Evolutionary conservation across 1,139 yeast genomes (phyloP), one percentile per base, ranked within the genome.

Genomic region (Debaryomyces subglobosus): DNA sequence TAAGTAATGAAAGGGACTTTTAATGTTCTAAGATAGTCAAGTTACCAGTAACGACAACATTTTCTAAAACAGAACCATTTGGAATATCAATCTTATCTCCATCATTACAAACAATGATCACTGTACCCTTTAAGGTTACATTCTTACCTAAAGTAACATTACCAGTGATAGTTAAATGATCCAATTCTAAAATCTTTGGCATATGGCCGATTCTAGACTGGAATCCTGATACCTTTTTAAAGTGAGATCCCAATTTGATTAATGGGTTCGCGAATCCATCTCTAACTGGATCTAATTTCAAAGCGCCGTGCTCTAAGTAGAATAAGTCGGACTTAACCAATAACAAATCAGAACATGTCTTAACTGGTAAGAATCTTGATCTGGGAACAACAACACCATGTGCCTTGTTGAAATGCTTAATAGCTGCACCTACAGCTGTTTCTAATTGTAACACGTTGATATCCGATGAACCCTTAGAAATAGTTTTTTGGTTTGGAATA

Each of bases 361-460:
- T 94, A 61, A 94, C 99, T 18, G 99, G 99, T 75, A 95, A 82
- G 81, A 94, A 94, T 68, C 99, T 86, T 40, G 97, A 82, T 76
- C 99, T 89, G 70, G 99, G 98, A 32, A 94, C 99, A 62, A 91
- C 96, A 61, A 94, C 96, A 72, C 99, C 99, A 64, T 91, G 97
- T 29, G 98, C 97, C 61, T 90, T 89, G 59, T 86, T 80, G 72
- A 95, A 94, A 72, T 92, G 95, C 73, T 96, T 89, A 67, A 94
- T 94, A 47, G 99, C 98, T 38, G 99, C 99, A 78, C 99, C 99
- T 58, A 91, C 96, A 24, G 99, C 99, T 46, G 99, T 94, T 78
- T 94, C 99, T 65, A 94, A 84, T 77, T 94, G 99, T 64, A 94
- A 76, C 46, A 94, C 97, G 63, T 87, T 86, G 60, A 88, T 79